phyloP scores from a whole-genome alignment of 2,329 filamentous ascomycete species.

The Bipolaris cookei region DNA sequence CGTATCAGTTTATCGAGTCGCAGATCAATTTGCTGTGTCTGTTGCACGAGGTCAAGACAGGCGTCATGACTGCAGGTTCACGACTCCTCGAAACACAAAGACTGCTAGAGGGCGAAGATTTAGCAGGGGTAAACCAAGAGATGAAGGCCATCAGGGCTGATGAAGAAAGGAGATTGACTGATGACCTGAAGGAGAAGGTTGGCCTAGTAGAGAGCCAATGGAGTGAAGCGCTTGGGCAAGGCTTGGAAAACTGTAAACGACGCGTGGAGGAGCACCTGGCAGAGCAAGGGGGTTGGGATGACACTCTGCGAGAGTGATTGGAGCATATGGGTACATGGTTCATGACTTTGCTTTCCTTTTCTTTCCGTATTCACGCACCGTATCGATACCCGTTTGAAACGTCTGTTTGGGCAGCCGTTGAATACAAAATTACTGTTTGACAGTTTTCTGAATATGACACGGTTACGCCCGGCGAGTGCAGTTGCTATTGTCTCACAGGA shows the following conservation, averaged over 20 bases:
- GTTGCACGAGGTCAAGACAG: constrained; percentile 86
- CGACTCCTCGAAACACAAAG: constrained; percentile 71
- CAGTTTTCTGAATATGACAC: constrained; percentile 10
- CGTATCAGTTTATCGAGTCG: constrained; percentile 95
- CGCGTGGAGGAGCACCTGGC: constrained; percentile 76
- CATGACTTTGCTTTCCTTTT: constrained; percentile 9
- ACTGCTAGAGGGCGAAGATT: constrained; percentile 47
- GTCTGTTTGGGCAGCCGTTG: constrained; percentile 15
- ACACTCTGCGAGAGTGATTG: constrained; percentile 56
- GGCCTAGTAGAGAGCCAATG: constrained; percentile 89
- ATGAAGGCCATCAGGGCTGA: constrained; percentile 65
- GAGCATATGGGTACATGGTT: constrained; percentile 14
- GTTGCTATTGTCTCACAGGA: constrained; percentile 2
- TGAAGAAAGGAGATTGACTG: constrained; percentile 75
- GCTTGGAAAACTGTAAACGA: constrained; percentile 74
- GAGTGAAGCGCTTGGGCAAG: constrained; percentile 82
- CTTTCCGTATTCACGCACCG: constrained; percentile 25
- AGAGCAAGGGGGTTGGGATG: constrained; percentile 86
- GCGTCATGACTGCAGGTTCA: constrained; percentile 72
- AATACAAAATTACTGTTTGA: constrained; percentile 12
- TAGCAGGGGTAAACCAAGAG: constrained; percentile 53
- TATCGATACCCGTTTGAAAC: constrained; percentile 46
- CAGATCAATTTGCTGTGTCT: constrained; percentile 91
- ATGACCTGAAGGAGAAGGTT: constrained; percentile 92
- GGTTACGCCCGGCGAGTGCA: constrained; percentile 7